phyloP scores from a whole-genome alignment of 306 rosid species.

The Sicyos baderoa region DNA sequence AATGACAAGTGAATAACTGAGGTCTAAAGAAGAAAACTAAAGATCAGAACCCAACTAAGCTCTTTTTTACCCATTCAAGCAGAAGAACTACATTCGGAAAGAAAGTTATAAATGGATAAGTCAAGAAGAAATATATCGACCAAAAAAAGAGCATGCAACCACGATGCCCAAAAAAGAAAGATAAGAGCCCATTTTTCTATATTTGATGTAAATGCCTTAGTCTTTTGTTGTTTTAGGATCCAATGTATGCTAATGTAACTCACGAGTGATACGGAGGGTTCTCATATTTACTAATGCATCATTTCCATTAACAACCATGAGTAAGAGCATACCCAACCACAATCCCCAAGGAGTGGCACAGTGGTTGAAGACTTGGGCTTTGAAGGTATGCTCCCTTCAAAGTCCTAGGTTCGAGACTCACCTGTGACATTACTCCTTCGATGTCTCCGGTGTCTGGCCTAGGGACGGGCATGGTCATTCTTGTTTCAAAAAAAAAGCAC shows the following conservation, averaged over 20 bases:
- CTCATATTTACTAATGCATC: not conserved
- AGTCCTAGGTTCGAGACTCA: no score
- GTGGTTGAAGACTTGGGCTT: no score
- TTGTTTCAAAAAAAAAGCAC: no score
- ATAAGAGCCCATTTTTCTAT: not conserved
- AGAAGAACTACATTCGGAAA: not conserved
- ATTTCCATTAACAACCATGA: not conserved
- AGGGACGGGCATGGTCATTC: no score
- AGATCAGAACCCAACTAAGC: no score
- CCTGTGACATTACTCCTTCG: no score
- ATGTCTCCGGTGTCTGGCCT: no score
- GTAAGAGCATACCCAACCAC: not conserved
- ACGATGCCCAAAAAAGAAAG: not conserved
- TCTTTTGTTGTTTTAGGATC: not conserved
- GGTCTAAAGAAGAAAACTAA: no score
- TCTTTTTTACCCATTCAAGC: no score
- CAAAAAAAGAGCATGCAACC: constrained; percentile 5
- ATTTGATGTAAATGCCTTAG: not conserved
- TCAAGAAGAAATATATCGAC: constrained; percentile 14
- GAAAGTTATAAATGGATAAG: not conserved
- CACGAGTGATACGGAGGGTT: not conserved
- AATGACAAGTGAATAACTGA: no score
- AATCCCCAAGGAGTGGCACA: no score
- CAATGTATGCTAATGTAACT: not conserved
- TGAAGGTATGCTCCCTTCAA: no score